Evolutionary conservation across 2,329 filamentous ascomycete genomes (phyloP).

Genomic region (Catunica adiposa): DNA sequence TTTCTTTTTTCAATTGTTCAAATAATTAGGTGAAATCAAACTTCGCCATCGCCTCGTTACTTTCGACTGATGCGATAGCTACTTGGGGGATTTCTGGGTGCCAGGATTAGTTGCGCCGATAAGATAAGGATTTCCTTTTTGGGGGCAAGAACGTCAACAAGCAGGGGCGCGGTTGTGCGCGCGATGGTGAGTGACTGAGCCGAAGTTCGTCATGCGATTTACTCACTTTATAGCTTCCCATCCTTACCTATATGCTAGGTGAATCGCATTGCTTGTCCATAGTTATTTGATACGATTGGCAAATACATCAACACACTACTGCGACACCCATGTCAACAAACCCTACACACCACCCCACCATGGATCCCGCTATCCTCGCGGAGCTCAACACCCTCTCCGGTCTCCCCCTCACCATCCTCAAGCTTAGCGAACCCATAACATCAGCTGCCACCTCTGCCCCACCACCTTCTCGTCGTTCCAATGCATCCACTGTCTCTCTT

Average conservation of each 20-base stretch:
- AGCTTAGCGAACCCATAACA: constrained; percentile 54
- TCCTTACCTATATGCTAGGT: too few species aligned
- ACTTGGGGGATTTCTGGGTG: not conserved
- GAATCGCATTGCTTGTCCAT: too few species aligned
- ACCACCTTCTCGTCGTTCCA: constrained; percentile 40
- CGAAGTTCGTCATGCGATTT: too few species aligned
- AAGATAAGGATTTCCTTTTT: constrained; percentile 18
- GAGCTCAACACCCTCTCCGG: constrained; percentile 37
- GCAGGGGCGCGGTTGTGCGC: not conserved
- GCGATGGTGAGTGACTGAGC: not conserved
- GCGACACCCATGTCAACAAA: too few species aligned
- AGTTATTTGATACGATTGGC: too few species aligned
- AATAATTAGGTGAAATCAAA: not conserved
- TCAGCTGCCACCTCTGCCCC: constrained; percentile 30
- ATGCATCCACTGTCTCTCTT: constrained; percentile 47
- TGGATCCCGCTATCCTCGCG: constrained; percentile 28
- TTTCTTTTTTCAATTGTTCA: not conserved
- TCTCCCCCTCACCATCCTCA: constrained; percentile 53
- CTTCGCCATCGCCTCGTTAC: not conserved
- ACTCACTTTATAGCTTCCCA: too few species aligned
- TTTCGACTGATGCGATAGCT: not conserved
- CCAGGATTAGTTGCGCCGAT: not conserved
- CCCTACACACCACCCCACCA: constrained; percentile 14
- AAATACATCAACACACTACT: too few species aligned
- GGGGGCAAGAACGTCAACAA: constrained; percentile 26